Conservation (phyloP, 139 green algal species). For the Pseudopediastrum boryanum region DNA sequence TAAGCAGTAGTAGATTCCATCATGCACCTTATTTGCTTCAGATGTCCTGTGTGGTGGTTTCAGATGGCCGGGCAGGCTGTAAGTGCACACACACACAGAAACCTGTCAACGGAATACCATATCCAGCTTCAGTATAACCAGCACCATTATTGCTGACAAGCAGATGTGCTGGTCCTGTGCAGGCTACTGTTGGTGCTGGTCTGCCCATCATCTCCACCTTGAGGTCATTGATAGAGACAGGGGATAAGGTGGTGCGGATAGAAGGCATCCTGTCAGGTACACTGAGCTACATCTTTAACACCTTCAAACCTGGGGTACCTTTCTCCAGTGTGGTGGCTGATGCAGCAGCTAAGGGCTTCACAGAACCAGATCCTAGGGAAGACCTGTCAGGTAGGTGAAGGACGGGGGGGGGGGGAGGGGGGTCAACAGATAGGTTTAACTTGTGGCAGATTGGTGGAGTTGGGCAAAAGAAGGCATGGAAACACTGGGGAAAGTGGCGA, state of each 20-base stretch:
- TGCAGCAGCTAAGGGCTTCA: constrained; percentile 90
- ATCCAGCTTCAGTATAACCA: neutral
- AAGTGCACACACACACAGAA: neutral
- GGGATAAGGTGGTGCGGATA: constrained; percentile 84
- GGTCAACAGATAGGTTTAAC: neutral
- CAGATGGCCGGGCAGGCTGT: neutral
- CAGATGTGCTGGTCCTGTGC: neutral
- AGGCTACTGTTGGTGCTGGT: constrained; percentile 91
- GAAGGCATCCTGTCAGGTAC: constrained; percentile 97
- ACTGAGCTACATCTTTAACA: constrained; percentile 99
- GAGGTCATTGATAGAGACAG: constrained; percentile 83
- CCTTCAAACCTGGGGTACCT: constrained; percentile 50
- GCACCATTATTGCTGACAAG: neutral
- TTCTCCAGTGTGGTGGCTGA: constrained; percentile 70
- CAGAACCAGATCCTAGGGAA: constrained; percentile 96
- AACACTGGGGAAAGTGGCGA: too few relatives aligned
- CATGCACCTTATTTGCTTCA: neutral
- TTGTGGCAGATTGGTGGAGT: neutral
- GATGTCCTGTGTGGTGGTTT: neutral
- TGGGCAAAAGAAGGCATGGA: neutral
- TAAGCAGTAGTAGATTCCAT: too few relatives aligned
- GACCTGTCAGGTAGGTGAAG: constrained; percentile 81
- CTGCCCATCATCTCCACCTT: constrained; percentile 95
- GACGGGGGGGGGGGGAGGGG: neutral
- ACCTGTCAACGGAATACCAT: neutral